These are phyloP conservation scores for Ceratocystis huliohia DNA, from an alignment of 2,329 filamentous ascomycete species.

Conservation along the genomic window DNA sequence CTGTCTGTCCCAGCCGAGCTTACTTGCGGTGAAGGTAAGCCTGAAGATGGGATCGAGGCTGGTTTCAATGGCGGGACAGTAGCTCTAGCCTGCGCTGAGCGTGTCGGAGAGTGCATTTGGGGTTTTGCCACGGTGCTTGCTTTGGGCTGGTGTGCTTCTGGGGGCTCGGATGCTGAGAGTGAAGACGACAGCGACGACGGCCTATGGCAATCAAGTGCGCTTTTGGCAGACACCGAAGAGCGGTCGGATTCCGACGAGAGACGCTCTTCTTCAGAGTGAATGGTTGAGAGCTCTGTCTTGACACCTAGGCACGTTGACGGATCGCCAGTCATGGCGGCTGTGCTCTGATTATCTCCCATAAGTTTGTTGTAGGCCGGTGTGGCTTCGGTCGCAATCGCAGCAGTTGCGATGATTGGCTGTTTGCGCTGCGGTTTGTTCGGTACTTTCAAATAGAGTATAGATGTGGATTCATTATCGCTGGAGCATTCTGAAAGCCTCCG, in stretches of 20 bases:
- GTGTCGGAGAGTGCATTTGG: neutral
- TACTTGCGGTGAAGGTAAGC: neutral
- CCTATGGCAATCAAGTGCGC: neutral
- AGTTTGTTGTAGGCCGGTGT: neutral
- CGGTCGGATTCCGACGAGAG: conserved; percentile 12
- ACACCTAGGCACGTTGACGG: neutral
- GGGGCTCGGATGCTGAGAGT: neutral
- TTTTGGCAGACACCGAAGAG: neutral
- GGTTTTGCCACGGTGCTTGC: neutral
- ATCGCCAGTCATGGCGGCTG: neutral
- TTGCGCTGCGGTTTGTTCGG: neutral
- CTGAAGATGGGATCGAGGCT: neutral
- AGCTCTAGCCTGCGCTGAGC: neutral
- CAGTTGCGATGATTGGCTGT: too few species aligned
- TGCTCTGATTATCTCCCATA: neutral
- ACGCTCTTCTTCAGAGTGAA: conserved; percentile 13
- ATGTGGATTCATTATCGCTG: neutral
- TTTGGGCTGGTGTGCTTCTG: neutral
- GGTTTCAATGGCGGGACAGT: neutral
- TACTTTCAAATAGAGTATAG: neutral
- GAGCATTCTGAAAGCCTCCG: neutral
- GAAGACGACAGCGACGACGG: conserved; percentile 4
- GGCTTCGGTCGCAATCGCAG: neutral
- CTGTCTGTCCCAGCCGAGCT: neutral
- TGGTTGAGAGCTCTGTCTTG: conserved; percentile 3